Evolutionary conservation across 345 rosid genomes (phyloP), one percentile per base, ranked within the genome.

Genomic region (Salix suchowensis): DNA sequence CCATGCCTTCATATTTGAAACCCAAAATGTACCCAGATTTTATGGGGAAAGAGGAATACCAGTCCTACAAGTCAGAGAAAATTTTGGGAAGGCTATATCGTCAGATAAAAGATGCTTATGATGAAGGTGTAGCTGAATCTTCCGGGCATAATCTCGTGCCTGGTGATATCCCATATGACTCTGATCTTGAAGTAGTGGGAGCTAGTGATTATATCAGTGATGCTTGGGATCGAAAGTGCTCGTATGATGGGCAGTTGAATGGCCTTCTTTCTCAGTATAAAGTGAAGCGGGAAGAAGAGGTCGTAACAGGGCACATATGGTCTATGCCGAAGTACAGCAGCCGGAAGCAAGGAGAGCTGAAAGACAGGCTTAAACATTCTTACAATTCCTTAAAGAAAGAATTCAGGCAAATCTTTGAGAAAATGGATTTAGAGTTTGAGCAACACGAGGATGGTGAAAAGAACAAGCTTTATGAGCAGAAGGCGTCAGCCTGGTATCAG

Each of bases 401-500:
- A 71, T 93, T 88, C 76, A 81, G 96, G 74, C 88, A 85, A 71
- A 70, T 79, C 16, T 93, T 93, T 10, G 94, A 90, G 84, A 76
- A 76, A 30, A 75, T 89, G 86, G 86, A 72, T 64, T 37, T 62
- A 0, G 90, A 85, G n/a, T 77, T 79, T 1, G 90, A 81, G 85
- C 83, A 77, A 52, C 86, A 88, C 52, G 58, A 81, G 36, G 94
- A 90, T 50, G 97, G 89, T 28, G 91, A 86, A 72, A 93, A 82
- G 82, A 91, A 82, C 68, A 1, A 54, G 12, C 11, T 84, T 32
- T 91, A 86, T 68, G 98, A 95, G 86, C 84, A 44, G 18, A 95
- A 90, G 87, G 98, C 98, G 54, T 91, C 98, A 1, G 98, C 98
- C 1, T 93, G 97, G 97, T 96, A 96, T 79, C 92, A 87, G 79